These are phyloP conservation scores for Pyrenophora graminea DNA, from an alignment of 2,329 filamentous ascomycete species.

Conservation along the genomic window DNA sequence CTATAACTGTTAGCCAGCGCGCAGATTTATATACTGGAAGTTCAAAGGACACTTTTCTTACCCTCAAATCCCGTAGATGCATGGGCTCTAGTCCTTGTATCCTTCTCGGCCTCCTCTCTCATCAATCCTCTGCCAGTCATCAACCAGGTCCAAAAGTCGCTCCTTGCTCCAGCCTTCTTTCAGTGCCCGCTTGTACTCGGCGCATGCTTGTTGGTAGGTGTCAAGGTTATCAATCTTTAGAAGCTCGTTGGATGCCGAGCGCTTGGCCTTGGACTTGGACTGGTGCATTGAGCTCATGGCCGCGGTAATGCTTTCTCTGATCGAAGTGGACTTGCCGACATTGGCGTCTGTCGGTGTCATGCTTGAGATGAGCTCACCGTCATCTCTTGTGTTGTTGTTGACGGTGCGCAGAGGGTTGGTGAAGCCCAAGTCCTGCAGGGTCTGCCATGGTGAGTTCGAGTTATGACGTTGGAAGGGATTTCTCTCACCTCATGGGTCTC, in stretches of 20 bases:
- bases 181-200: neutral
- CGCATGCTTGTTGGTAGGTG: neutral
- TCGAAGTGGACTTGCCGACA: neutral
- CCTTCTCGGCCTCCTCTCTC: too few relatives aligned
- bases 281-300: neutral
- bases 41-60: too few relatives aligned
- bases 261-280: neutral
- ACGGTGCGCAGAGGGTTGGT: neutral
- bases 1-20: too few relatives aligned
- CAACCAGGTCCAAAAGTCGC: neutral
- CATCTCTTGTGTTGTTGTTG: neutral
- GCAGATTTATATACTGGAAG: too few relatives aligned
- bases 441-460: neutral
- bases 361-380: neutral
- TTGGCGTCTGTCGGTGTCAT: neutral
- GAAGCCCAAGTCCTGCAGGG: neutral
- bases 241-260: conserved; percentile 1
- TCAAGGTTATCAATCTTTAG: conserved; percentile 1
- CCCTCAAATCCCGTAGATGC: too few relatives aligned
- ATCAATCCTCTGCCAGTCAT: neutral
- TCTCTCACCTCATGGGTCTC: too few relatives aligned
- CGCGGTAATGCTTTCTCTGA: neutral
- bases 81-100: too few relatives aligned
- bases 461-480: too few relatives aligned
- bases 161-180: conserved; percentile 2